These are phyloP conservation scores for Basipetospora sp. DNA, from an alignment of 2,329 filamentous ascomycete genomes.

Conservation along the genomic window DNA sequence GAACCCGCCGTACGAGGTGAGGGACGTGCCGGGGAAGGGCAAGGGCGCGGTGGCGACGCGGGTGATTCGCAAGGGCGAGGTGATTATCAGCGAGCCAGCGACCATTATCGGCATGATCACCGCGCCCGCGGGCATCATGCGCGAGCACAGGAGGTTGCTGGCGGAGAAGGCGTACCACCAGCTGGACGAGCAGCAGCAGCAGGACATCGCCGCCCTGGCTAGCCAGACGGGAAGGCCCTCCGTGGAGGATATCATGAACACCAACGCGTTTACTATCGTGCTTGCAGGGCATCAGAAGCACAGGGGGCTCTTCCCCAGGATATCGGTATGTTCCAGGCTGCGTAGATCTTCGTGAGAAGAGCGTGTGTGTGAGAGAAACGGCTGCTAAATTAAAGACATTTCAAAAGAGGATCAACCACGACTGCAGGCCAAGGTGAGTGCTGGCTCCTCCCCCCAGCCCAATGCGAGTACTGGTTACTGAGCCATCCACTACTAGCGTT, in stretches of 20 bases:
- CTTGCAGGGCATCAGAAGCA: constrained; percentile 4
- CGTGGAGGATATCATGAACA: constrained; percentile 21
- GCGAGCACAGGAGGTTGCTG: neutral
- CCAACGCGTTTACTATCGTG: constrained; percentile 17
- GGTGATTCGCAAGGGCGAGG: constrained; percentile 17
- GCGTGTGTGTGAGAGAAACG: no score
- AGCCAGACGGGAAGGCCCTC: neutral
- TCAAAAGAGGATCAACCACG: constrained; percentile 11
- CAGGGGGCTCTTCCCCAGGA: constrained; percentile 13
- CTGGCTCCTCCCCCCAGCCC: neutral
- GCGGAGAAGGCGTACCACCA: neutral
- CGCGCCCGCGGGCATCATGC: neutral
- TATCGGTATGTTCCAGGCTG: constrained; percentile 14
- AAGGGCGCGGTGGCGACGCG: constrained; percentile 21
- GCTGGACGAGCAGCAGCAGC: neutral
- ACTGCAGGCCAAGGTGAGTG: constrained; percentile 17
- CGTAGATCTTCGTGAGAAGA: no score
- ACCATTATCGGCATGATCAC: constrained; percentile 12
- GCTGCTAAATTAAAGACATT: no score
- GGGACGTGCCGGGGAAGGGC: constrained; percentile 17
- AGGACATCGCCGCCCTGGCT: neutral
- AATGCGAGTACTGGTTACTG: neutral
- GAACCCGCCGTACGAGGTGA: constrained; percentile 14
- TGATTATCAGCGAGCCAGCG: constrained; percentile 21
- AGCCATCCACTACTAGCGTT: no score